These are phyloP conservation scores for Dianthus caryophyllus DNA, from an alignment of 148 eudicot genomes.

Conservation along the genomic window DNA sequence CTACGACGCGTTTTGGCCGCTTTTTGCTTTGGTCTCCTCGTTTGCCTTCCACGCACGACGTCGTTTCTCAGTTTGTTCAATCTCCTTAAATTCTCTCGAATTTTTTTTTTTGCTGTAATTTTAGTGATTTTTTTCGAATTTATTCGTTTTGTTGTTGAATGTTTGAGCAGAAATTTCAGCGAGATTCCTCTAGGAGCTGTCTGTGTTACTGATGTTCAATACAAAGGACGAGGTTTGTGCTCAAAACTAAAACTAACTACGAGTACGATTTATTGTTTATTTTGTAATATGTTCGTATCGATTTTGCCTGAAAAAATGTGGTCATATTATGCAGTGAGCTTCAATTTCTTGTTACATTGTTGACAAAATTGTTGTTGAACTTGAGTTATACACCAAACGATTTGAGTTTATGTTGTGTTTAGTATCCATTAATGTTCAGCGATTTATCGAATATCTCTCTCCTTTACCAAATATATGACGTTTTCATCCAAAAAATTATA, in stretches of 20 bases:
- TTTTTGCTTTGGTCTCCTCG: conserved; percentile 70
- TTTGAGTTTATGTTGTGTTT: too few species aligned
- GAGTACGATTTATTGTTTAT: background rate
- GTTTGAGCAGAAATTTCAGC: conserved; percentile 52
- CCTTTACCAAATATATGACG: too few species aligned
- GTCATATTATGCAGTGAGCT: too few species aligned
- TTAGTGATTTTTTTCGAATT: background rate
- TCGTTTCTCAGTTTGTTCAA: conserved; percentile 55
- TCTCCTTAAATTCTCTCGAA: background rate
- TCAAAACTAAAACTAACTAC: background rate
- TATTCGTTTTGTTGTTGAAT: background rate
- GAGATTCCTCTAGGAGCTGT: conserved; percentile 74
- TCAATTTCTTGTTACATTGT: too few species aligned
- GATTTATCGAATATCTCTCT: too few species aligned
- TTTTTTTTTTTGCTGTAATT: background rate
- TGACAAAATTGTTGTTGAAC: too few species aligned
- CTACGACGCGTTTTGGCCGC: conserved; percentile 58
- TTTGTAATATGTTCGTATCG: background rate
- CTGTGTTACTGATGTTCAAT: conserved; percentile 85
- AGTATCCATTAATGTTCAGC: too few species aligned
- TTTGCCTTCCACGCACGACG: conserved; percentile 73
- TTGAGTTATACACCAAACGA: too few species aligned
- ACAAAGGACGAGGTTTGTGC: conserved; percentile 57
- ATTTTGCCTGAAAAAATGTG: background rate
- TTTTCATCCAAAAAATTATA: too few species aligned